A percentile compares a stretch with the other conserved stretches of the same genome.
These are phyloP conservation scores for Daldinia childiae DNA, from an alignment of 495 filamentous ascomycete genomes.

Conservation along the genomic window DNA sequence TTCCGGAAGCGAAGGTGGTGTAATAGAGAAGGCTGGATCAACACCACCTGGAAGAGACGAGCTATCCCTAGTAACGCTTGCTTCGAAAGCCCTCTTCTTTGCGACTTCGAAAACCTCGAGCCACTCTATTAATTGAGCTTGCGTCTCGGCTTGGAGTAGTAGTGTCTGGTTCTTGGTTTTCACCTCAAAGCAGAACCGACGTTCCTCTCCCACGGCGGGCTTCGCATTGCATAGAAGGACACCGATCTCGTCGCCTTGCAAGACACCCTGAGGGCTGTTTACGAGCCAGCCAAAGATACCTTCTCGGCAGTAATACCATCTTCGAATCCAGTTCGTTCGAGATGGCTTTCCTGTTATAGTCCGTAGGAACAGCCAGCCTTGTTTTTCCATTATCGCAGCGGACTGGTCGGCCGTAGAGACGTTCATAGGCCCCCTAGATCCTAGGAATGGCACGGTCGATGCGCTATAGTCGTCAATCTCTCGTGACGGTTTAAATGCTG, in stretches of 20 bases:
- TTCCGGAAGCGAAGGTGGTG: slow-evolving; percentile 84
- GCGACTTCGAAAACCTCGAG: slow-evolving; percentile 90
- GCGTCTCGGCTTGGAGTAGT: slow-evolving; percentile 91
- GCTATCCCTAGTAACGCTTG: slow-evolving; percentile 67
- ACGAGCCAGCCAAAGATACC: slow-evolving; percentile 96
- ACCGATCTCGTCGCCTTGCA: slow-evolving; percentile 95
- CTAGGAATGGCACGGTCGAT: slow-evolving; percentile 85
- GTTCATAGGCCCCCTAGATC: slow-evolving; percentile 71
- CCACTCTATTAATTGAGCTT: slow-evolving; percentile 89
- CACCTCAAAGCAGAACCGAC: slow-evolving; percentile 97
- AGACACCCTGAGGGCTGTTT: slow-evolving; percentile 86
- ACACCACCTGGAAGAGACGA: slow-evolving; percentile 66
- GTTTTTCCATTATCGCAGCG: slow-evolving; percentile 74
- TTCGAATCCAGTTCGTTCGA: slow-evolving; percentile 82
- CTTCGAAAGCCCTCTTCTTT: slow-evolving; percentile 88
- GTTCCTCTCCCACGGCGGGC: slow-evolving; percentile 89
- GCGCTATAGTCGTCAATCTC: slow-evolving; percentile 93
- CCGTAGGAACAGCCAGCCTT: slow-evolving; percentile 91
- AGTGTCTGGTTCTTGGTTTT: slow-evolving; percentile 96
- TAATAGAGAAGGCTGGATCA: slow-evolving; percentile 93
- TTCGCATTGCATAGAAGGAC: slow-evolving; percentile 93
- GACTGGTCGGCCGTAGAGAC: slow-evolving; percentile 58
- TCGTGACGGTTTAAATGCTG: slow-evolving; percentile 77
- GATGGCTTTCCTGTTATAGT: slow-evolving; percentile 88
- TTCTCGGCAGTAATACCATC: slow-evolving; percentile 95